Evolutionary conservation across 2,329 filamentous ascomycete species (phyloP).

Genomic region (Aspergillus sp.): DNA sequence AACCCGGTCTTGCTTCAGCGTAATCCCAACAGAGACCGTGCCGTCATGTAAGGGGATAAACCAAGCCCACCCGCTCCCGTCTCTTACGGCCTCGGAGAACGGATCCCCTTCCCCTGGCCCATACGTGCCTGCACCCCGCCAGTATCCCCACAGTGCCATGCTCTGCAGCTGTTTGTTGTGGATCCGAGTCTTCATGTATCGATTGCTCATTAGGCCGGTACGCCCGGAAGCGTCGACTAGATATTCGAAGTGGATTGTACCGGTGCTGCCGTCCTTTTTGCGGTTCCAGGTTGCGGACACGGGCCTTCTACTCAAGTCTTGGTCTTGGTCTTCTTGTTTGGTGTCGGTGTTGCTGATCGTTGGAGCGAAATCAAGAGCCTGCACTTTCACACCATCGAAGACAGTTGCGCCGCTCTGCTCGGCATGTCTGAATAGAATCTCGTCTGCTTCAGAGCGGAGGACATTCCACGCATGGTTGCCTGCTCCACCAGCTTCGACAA

Average conservation of each 20-base stretch:
- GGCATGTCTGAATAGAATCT: constrained; percentile 32
- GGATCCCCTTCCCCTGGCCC: neutral
- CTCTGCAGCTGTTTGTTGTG: constrained; percentile 53
- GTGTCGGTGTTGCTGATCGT: too few species aligned
- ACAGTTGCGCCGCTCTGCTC: constrained; percentile 25
- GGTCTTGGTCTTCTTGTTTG: neutral
- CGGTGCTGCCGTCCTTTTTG: neutral
- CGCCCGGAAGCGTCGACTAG: constrained; percentile 53
- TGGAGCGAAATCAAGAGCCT: neutral
- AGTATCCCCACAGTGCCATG: constrained; percentile 54
- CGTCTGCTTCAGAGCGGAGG: constrained; percentile 31
- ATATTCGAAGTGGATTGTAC: constrained; percentile 43
- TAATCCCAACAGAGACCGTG: constrained; percentile 23
- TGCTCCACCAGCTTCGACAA: constrained; percentile 24
- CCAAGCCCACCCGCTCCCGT: constrained; percentile 56
- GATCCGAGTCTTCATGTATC: constrained; percentile 53
- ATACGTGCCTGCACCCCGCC: constrained; percentile 29
- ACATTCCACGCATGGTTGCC: constrained; percentile 31
- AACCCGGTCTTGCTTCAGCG: neutral
- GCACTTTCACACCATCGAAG: constrained; percentile 10
- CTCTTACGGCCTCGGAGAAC: constrained; percentile 23
- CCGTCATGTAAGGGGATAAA: constrained; percentile 54
- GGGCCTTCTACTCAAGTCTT: neutral
- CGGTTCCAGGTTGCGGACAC: constrained; percentile 3
- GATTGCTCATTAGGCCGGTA: constrained; percentile 47